phyloP scores from a whole-genome alignment of 2,329 filamentous ascomycete species.

The Juglanconis oblonga region DNA sequence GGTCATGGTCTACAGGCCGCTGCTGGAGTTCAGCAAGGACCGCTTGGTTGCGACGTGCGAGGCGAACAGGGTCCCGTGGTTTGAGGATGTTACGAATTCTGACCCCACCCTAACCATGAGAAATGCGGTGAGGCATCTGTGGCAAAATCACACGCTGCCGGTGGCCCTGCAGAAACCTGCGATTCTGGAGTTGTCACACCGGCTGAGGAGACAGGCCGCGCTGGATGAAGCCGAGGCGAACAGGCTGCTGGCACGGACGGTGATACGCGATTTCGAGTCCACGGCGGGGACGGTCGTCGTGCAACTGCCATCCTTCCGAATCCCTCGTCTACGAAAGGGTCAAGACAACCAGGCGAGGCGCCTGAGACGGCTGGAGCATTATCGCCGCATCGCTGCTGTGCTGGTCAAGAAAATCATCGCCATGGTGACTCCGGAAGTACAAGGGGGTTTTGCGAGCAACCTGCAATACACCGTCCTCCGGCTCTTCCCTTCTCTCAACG shows the following conservation, averaged over 20 bases:
- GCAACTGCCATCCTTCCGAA: constrained; percentile 38
- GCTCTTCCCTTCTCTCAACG: constrained; percentile 45
- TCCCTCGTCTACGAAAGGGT: constrained; percentile 20
- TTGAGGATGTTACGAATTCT: constrained; percentile 80
- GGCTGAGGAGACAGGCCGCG: constrained; percentile 42
- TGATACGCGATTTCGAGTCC: constrained; percentile 45
- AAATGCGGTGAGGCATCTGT: constrained; percentile 75
- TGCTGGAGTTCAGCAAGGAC: constrained; percentile 69
- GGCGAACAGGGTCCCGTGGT: constrained; percentile 67
- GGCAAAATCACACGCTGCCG: constrained; percentile 59
- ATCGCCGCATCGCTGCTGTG: constrained; percentile 43
- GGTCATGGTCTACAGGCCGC: constrained; percentile 64
- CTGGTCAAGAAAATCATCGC: constrained; percentile 46
- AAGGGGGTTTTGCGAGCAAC: constrained; percentile 38
- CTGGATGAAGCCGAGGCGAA: constrained; percentile 51
- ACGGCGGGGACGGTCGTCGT: constrained; percentile 47
- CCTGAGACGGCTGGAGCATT: constrained; percentile 31
- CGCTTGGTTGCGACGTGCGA: constrained; percentile 73
- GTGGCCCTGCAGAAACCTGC: constrained; percentile 63
- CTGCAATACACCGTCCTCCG: constrained; percentile 44
- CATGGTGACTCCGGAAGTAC: constrained; percentile 48
- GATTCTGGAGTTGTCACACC: constrained; percentile 59
- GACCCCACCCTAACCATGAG: constrained; percentile 74
- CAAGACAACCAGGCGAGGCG: constrained; percentile 21
- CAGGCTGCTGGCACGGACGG: constrained; percentile 47